A percentile compares a stretch with the other conserved stretches of the same genome.
Conservation (phyloP, 352 stramenopile species). For the Phytophthora sansomeana region DNA sequence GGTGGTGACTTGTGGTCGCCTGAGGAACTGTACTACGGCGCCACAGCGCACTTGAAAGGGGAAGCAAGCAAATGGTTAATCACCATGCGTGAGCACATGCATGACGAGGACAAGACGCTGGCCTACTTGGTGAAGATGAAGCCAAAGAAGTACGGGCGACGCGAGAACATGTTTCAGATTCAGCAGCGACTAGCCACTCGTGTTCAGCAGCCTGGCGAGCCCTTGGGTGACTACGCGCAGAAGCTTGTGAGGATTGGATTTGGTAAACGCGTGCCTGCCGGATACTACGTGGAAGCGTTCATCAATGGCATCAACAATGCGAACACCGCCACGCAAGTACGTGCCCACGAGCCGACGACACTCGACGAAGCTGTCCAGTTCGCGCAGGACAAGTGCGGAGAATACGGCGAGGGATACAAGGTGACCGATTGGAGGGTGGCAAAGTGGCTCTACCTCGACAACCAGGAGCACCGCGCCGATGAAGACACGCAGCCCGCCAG, state of each 20-base stretch:
- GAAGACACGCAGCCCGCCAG: not conserved
- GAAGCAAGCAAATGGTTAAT: too few relatives aligned
- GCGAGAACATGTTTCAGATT: not conserved
- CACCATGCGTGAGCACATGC: too few relatives aligned
- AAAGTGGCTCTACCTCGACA: not conserved
- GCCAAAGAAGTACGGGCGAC: conserved; percentile 5
- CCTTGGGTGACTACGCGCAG: not conserved
- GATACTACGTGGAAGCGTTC: not conserved
- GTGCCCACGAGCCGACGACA: not conserved
- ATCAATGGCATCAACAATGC: not conserved
- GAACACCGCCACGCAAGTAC: not conserved
- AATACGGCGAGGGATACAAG: not conserved
- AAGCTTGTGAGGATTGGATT: not conserved
- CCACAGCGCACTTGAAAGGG: too few relatives aligned
- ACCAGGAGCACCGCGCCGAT: not conserved
- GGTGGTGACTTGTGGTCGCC: too few relatives aligned
- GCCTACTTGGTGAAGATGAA: too few relatives aligned
- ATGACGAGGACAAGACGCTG: too few relatives aligned
- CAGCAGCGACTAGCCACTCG: not conserved
- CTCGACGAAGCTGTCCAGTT: not conserved
- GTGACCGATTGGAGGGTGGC: not conserved
- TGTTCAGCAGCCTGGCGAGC: not conserved
- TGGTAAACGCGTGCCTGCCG: not conserved
- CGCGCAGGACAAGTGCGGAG: not conserved
- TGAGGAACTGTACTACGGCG: too few relatives aligned